Conservation (phyloP, 2,329 filamentous ascomycete genomes). For the Sarocladiaceae sp. region DNA sequence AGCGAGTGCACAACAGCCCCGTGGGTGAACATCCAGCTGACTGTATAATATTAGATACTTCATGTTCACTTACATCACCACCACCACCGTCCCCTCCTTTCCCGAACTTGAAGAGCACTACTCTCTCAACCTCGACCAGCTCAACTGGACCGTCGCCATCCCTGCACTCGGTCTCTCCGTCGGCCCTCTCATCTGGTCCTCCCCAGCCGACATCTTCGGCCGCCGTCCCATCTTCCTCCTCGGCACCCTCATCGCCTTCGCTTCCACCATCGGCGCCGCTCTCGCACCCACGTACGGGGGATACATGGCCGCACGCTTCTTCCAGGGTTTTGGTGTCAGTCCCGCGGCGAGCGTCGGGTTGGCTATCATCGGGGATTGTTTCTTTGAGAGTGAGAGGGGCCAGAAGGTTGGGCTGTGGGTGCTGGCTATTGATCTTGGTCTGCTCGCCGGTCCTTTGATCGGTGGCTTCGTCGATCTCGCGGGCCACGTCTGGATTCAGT, state of each 20-base stretch:
- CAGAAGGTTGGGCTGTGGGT: slow-evolving; percentile 52
- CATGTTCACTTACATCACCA: slow-evolving; percentile 53
- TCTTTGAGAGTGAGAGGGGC: slow-evolving; percentile 51
- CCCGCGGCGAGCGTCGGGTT: slow-evolving; percentile 49
- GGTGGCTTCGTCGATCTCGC: slow-evolving; percentile 45
- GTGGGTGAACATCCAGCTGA: too few species aligned
- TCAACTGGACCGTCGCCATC: slow-evolving; percentile 50
- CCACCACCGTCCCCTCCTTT: slow-evolving; percentile 49
- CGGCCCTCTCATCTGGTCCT: slow-evolving; percentile 45
- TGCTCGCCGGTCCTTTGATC: slow-evolving; percentile 37
- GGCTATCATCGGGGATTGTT: slow-evolving; percentile 47
- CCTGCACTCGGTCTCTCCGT: slow-evolving; percentile 41
- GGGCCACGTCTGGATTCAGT: slow-evolving; percentile 45
- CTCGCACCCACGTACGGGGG: slow-evolving; percentile 32
- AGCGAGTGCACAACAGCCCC: too few species aligned
- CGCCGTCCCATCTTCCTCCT: slow-evolving; percentile 42
- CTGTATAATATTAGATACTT: slow-evolving; percentile 35
- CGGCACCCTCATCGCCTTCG: slow-evolving; percentile 27
- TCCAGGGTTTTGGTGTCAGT: slow-evolving; percentile 49
- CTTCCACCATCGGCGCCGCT: slow-evolving; percentile 26
- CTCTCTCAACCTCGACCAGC: slow-evolving; percentile 35
- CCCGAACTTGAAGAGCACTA: slow-evolving; percentile 40
- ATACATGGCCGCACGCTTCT: slow-evolving; percentile 53
- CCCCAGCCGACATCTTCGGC: slow-evolving; percentile 43
- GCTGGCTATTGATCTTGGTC: slow-evolving; percentile 46